These are phyloP conservation scores for Blastomyces parvus DNA, from an alignment of 2,329 filamentous ascomycete genomes.

Conservation along the genomic window DNA sequence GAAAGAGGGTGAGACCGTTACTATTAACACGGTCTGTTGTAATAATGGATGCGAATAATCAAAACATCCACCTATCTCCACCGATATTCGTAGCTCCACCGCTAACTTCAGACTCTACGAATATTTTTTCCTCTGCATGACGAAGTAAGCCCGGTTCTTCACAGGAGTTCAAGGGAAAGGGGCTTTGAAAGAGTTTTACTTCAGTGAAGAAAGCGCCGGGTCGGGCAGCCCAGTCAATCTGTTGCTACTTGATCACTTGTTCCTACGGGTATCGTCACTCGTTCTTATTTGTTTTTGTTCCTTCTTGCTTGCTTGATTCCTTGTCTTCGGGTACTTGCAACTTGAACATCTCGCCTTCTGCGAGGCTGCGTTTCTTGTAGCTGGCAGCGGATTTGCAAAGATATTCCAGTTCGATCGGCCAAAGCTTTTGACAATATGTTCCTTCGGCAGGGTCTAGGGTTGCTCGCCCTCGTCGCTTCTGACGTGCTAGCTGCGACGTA, in stretches of 20 bases:
- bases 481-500: conserved; percentile 5
- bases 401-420: background rate
- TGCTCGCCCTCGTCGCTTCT: conserved; percentile 3
- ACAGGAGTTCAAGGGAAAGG: background rate
- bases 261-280: background rate
- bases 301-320: background rate
- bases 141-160: background rate
- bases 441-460: background rate
- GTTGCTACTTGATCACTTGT: background rate
- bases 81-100: background rate
- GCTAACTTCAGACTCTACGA: background rate
- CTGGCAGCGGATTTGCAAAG: background rate
- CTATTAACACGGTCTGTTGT: background rate
- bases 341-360: background rate
- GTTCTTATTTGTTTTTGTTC: background rate
- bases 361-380: background rate
- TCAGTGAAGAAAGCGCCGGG: background rate
- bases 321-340: background rate
- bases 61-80: background rate
- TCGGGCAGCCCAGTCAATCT: background rate
- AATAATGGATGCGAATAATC: background rate
- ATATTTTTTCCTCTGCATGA: background rate
- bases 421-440: conserved; percentile 1
- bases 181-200: background rate
- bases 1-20: too few species aligned